Evolutionary conservation across 108 stramenopile genomes (phyloP), one percentile per base, ranked within the genome.

Genomic region (Cyclotella choctawhatcheeana): DNA sequence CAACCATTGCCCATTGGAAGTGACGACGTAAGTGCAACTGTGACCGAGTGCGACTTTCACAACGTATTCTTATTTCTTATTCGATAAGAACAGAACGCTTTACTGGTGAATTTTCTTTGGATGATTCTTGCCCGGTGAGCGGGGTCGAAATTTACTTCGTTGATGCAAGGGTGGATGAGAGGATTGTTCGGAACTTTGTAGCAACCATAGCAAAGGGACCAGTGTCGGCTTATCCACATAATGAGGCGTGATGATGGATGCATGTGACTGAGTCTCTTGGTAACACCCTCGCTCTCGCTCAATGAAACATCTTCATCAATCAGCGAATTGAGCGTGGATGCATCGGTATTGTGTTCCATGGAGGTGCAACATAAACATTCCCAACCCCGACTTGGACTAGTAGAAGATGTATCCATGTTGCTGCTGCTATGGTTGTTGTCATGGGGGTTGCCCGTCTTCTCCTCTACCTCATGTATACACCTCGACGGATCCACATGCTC

Each of bases 391-490:
- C 43, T 20, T 8, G 58, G 26, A 26, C 37, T n/a, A n/a, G n/a
- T 54, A 10, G 21, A 25, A 31, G 44, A 3, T 27, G 47, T 12
- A 1, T 24, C 4, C 1, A 12, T 12, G 37, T 25, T 53, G 14
- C 21, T 12, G 44, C 22, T 33, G n/a, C n/a, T n/a, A n/a, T n/a
- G n/a, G n/a, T n/a, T n/a, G n/a, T n/a, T n/a, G n/a, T n/a, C n/a
- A n/a, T n/a, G n/a, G 30, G 83, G 43, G 64, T 27, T 87, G 85
- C 8, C 87, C 87, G 22, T 85, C 52, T 21, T 81, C 78, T 50
- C 86, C 84, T 72, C 82, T 90, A 18, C 93, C 93, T 90, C 93
- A 94, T 47, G 85, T 86, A 64, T 86, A 94, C 10, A 90, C 55
- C 58, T 94, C 93, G 32, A 92, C 74, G 26, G 79, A 78, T 16